Evolutionary conservation across 352 stramenopile species (phyloP).

Genomic region (Elongisporangium prolatum): DNA sequence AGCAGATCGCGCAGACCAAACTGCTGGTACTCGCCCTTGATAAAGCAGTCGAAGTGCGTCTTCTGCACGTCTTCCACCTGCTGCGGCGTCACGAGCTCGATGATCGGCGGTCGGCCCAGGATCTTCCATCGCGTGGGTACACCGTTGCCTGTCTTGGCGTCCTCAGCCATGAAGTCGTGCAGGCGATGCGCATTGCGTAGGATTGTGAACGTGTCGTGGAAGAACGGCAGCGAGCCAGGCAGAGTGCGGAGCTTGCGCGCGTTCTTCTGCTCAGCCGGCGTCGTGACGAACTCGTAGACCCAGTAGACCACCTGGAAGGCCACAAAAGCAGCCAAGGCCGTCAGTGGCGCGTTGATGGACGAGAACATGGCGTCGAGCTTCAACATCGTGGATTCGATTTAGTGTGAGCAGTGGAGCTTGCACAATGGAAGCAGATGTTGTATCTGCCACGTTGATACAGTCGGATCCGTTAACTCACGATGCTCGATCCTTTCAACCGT

Average conservation of each 20-base stretch:
- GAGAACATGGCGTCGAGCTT: not conserved
- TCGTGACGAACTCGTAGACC: not conserved
- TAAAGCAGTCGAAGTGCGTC: conserved; percentile 73
- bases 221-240: not conserved
- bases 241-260: not conserved
- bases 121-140: conserved; percentile 23
- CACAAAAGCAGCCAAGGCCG: not conserved
- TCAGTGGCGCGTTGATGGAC: not conserved
- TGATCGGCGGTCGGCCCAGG: conserved; percentile 26
- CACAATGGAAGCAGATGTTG: no score
- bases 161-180: not conserved
- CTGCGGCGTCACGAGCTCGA: conserved; percentile 36
- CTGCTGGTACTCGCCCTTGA: conserved; percentile 44
- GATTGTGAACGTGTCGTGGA: not conserved
- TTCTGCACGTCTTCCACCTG: conserved; percentile 55
- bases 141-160: conserved; percentile 14
- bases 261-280: not conserved
- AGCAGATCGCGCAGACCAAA: conserved; percentile 55
- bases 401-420: no score
- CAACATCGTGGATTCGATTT: not conserved
- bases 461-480: no score
- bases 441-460: no score
- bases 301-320: not conserved
- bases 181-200: not conserved
- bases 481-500: no score